Percentiles rank a stretch among this genome's conserved stretches.
Conservation (phyloP, 2,329 filamentous ascomycete genomes). For the Beauveria sp. region DNA sequence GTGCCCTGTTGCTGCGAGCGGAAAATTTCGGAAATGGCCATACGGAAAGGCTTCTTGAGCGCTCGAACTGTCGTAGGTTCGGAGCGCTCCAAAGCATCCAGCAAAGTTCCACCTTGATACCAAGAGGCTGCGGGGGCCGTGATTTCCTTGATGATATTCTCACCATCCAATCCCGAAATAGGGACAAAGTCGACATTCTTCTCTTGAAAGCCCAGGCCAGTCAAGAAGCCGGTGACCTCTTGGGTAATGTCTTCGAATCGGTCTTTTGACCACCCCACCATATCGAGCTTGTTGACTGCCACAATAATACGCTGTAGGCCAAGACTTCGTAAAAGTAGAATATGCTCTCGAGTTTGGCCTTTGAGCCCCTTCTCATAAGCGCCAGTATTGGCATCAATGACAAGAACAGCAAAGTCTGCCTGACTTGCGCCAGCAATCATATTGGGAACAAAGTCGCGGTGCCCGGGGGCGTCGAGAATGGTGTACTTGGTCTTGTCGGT, state of each 20-base stretch:
- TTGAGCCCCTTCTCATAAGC: slow-evolving; percentile 90
- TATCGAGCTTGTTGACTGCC: slow-evolving; percentile 92
- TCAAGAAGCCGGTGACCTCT: slow-evolving; percentile 76
- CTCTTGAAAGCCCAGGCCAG: slow-evolving; percentile 68
- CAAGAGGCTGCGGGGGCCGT: slow-evolving; percentile 55
- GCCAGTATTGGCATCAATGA: slow-evolving; percentile 83
- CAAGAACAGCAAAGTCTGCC: slow-evolving; percentile 89
- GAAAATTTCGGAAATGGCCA: slow-evolving; percentile 85
- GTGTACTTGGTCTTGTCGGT: slow-evolving; percentile 83
- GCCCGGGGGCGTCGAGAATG: slow-evolving; percentile 89
- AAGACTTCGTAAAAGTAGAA: slow-evolving; percentile 80
- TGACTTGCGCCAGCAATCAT: slow-evolving; percentile 98
- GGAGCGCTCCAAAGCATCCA: slow-evolving; percentile 78
- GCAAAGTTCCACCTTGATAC: slow-evolving; percentile 73
- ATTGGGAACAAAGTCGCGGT: slow-evolving; percentile 93
- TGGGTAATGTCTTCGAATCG: slow-evolving; percentile 80
- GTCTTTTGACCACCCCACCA: slow-evolving; percentile 71
- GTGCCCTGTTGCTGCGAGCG: slow-evolving; percentile 70
- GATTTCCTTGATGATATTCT: slow-evolving; percentile 65
- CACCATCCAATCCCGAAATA: slow-evolving; percentile 80
- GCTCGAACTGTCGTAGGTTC: slow-evolving; percentile 60
- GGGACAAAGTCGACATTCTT: slow-evolving; percentile 84
- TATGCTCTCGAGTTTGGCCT: slow-evolving; percentile 91
- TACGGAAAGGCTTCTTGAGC: slow-evolving; percentile 70
- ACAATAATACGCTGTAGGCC: slow-evolving; percentile 84